These are phyloP conservation scores for Schizosaccharomyces versatilis DNA, from an alignment of 1,139 yeast genomes.

Conservation along the genomic window DNA sequence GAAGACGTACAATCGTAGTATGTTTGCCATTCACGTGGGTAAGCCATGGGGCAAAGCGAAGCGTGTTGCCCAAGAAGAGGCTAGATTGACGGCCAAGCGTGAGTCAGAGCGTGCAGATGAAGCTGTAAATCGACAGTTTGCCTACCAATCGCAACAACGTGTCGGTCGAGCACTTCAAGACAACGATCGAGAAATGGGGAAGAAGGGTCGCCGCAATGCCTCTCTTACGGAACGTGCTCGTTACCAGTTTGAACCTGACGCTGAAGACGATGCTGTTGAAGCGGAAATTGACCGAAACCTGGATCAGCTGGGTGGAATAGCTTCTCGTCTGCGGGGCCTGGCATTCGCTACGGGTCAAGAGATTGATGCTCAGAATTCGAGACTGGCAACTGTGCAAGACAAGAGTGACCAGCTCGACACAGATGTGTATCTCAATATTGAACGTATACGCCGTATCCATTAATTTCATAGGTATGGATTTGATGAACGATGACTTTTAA, in stretches of 20 bases:
- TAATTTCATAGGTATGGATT: not conserved
- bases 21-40: slow-evolving; percentile 67
- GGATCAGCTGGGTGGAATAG: slow-evolving; percentile 28
- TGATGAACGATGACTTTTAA: too few relatives aligned
- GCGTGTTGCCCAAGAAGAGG: slow-evolving; percentile 53
- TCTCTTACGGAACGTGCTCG: slow-evolving; percentile 21
- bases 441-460: slow-evolving; percentile 21
- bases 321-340: slow-evolving; percentile 29
- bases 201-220: slow-evolving; percentile 16
- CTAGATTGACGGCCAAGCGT: slow-evolving; percentile 41
- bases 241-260: slow-evolving; percentile 37
- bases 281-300: slow-evolving; percentile 34
- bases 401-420: slow-evolving; percentile 28
- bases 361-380: slow-evolving; percentile 29
- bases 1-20: slow-evolving; percentile 55
- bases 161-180: slow-evolving; percentile 22
- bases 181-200: slow-evolving; percentile 4
- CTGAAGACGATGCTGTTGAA: slow-evolving; percentile 41
- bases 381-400: slow-evolving; percentile 32
- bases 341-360: slow-evolving; percentile 34
- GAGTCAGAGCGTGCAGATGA: slow-evolving; percentile 28
- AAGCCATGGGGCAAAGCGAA: slow-evolving; percentile 12
- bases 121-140: slow-evolving; percentile 22
- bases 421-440: slow-evolving; percentile 29
- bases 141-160: slow-evolving; percentile 29